Percentiles rank a stretch among this genome's conserved stretches.
phyloP scores from a whole-genome alignment of 2,329 filamentous ascomycete genomes.

The Beauveria bassiana region DNA sequence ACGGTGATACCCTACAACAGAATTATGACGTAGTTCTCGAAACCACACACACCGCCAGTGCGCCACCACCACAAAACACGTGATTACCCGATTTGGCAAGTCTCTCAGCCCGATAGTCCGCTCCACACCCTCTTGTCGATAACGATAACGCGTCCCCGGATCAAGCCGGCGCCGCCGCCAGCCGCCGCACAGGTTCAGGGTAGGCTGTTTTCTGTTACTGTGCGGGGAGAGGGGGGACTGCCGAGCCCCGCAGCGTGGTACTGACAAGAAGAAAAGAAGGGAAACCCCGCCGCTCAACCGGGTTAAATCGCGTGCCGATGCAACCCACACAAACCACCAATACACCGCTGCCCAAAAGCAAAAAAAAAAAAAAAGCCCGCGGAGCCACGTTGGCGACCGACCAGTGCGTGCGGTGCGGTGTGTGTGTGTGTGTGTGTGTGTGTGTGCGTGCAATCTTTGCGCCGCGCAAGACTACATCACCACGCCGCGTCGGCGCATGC shows the following conservation, averaged over 20 bases:
- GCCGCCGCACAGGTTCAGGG: background rate
- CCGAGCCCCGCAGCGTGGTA: background rate
- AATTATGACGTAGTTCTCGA: conserved; percentile 2
- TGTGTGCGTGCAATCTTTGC: background rate
- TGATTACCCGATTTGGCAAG: conserved; percentile 6
- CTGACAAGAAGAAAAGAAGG: background rate
- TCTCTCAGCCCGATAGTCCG: background rate
- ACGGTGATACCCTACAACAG: background rate
- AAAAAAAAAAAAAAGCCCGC: no score
- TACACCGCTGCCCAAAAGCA: no score
- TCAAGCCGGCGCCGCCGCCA: background rate
- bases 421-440: background rate
- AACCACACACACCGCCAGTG: background rate
- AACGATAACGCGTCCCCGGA: conserved; percentile 10
- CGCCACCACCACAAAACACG: background rate
- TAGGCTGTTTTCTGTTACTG: background rate
- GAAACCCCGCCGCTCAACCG: background rate
- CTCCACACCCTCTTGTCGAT: background rate
- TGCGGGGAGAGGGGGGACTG: background rate
- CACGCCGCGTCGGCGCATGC: conserved; percentile 4
- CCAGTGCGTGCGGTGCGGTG: background rate
- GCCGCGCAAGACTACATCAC: background rate
- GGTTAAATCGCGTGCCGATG: conserved; percentile 5
- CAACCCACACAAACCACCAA: background rate
- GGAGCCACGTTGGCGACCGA: background rate